Evolutionary conservation across 306 rosid species (phyloP).

Genomic region (Glycine latifolia): DNA sequence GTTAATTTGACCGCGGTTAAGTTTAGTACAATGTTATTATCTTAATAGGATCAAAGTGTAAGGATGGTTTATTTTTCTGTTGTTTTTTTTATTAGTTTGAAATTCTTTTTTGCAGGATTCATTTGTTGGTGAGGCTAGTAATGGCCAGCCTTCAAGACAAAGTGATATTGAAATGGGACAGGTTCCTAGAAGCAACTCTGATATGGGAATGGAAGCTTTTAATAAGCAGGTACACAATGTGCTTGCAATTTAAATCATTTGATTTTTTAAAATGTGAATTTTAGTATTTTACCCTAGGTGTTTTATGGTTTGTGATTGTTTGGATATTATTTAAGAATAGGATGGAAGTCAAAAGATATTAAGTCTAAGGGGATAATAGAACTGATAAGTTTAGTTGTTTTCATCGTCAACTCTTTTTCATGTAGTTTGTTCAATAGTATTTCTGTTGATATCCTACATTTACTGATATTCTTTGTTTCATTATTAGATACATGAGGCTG

Average conservation of each 20-base stretch:
- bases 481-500: constrained; percentile 71
- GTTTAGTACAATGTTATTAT: constrained; percentile 14
- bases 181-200: constrained; percentile 54
- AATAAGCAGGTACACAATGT: constrained; percentile 77
- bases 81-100: neutral
- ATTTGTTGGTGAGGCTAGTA: constrained; percentile 64
- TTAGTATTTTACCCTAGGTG: neutral
- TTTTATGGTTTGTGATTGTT: constrained; percentile 27
- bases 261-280: neutral
- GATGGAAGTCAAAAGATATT: neutral
- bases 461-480: constrained; percentile 35
- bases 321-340: neutral
- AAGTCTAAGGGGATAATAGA: neutral
- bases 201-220: constrained; percentile 78
- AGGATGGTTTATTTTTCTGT: constrained; percentile 10
- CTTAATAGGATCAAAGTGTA: constrained; percentile 37
- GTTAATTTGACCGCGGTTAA: constrained; percentile 31
- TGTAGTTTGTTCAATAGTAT: constrained; percentile 30
- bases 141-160: constrained; percentile 71
- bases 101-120: constrained; percentile 70
- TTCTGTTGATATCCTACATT: constrained; percentile 6
- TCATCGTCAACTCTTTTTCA: neutral
- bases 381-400: constrained; percentile 6
- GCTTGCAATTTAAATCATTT: constrained; percentile 25
- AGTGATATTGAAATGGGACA: constrained; percentile 91